A percentile compares a stretch with the other conserved stretches of the same genome.
phyloP scores from a whole-genome alignment of 2,329 filamentous ascomycete species.

The Diaporthe velutina region DNA sequence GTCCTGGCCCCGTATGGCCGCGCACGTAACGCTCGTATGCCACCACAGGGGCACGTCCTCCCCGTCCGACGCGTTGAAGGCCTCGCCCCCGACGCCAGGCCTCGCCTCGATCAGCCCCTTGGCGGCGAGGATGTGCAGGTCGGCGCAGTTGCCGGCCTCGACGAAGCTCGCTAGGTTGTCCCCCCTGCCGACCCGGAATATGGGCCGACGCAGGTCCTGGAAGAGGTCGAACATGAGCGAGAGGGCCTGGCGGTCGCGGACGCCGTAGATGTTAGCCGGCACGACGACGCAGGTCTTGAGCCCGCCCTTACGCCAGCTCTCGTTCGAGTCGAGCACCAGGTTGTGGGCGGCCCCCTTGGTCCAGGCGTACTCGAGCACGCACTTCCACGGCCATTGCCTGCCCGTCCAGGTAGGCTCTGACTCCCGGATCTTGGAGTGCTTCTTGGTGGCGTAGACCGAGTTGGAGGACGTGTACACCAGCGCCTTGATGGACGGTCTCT shows the following conservation, averaged over 20 bases:
- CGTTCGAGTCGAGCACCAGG: slow-evolving; percentile 45
- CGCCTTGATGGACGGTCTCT: slow-evolving; percentile 42
- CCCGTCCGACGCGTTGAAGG: slow-evolving; percentile 53
- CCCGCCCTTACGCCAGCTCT: slow-evolving; percentile 41
- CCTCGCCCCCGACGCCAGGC: slow-evolving; percentile 48
- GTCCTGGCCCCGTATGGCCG: slow-evolving; percentile 34
- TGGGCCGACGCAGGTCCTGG: slow-evolving; percentile 3
- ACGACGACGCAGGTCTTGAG: slow-evolving; percentile 47
- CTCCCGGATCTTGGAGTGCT: slow-evolving; percentile 45
- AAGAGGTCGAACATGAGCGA: slow-evolving; percentile 43
- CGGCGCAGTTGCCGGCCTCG: slow-evolving; percentile 46
- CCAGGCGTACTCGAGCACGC: slow-evolving; percentile 44
- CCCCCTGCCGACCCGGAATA: slow-evolving; percentile 43
- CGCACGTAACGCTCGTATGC: slow-evolving; percentile 46
- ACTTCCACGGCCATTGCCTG: slow-evolving; percentile 20
- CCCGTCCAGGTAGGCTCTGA: slow-evolving; percentile 42
- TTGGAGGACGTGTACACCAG: slow-evolving; percentile 51
- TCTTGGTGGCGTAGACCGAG: slow-evolving; percentile 46
- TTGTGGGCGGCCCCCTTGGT: slow-evolving; percentile 51
- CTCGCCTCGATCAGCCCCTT: slow-evolving; percentile 44
- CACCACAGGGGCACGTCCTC: slow-evolving; percentile 49
- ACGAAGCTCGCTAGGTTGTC: slow-evolving; percentile 46
- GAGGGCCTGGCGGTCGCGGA: slow-evolving; percentile 47
- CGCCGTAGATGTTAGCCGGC: slow-evolving; percentile 50
- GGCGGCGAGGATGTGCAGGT: slow-evolving; percentile 46